Evolutionary conservation across 2,329 filamentous ascomycete genomes (phyloP).

Genomic region (Cercospora sp.): DNA sequence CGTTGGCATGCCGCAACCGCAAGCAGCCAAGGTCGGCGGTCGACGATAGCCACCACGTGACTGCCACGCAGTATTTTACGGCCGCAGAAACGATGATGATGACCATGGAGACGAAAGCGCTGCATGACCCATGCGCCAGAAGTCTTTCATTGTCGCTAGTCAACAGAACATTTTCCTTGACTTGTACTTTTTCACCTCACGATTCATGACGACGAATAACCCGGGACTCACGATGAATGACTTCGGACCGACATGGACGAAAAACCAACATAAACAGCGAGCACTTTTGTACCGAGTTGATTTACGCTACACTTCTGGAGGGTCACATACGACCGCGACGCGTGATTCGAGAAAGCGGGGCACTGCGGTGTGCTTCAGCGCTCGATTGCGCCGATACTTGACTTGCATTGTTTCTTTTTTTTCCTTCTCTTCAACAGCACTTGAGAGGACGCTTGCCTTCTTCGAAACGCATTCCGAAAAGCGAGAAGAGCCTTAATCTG

Average conservation of each 20-base stretch:
- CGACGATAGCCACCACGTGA: conserved; percentile 29
- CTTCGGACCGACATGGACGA: conserved; percentile 27
- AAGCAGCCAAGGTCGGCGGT: conserved; percentile 37
- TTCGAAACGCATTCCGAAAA: background rate
- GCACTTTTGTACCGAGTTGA: conserved; percentile 18
- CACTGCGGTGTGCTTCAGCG: background rate
- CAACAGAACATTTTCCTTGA: conserved; percentile 17
- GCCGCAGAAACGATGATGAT: conserved; percentile 18
- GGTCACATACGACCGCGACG: background rate
- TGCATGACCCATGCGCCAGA: conserved; percentile 19
- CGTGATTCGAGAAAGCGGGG: background rate
- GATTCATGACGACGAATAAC: conserved; percentile 39
- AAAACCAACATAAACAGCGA: conserved; percentile 27
- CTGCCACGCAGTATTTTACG: conserved; percentile 18
- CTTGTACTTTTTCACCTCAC: conserved; percentile 29
- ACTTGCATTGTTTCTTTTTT: conserved; percentile 11
- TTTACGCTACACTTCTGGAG: conserved; percentile 18
- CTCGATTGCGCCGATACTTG: conserved; percentile 9
- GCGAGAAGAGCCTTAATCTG: conserved; percentile 4
- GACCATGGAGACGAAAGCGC: conserved; percentile 23
- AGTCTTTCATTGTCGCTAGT: conserved; percentile 23
- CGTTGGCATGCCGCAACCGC: conserved; percentile 33
- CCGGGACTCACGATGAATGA: conserved; percentile 30
- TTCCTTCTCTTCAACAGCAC: background rate
- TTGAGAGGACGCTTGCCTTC: conserved; percentile 1